Evolutionary conservation across 2,329 filamentous ascomycete species (phyloP).

Genomic region (Westerdykella sp.): DNA sequence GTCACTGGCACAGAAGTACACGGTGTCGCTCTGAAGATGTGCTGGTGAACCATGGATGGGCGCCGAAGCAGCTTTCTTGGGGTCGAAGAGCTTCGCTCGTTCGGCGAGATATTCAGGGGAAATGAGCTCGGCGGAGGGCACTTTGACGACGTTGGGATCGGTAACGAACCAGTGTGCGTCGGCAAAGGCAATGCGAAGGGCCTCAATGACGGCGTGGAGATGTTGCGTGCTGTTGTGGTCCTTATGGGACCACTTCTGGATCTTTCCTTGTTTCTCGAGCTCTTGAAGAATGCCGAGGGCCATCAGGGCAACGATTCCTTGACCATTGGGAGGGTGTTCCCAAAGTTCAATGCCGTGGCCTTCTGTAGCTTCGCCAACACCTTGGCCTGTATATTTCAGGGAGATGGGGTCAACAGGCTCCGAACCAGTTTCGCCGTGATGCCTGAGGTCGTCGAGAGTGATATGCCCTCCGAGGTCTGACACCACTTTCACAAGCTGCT

Average conservation of each 20-base stretch:
- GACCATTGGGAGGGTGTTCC: slow-evolving; percentile 96
- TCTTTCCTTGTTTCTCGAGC: slow-evolving; percentile 67
- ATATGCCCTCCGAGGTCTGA: slow-evolving; percentile 70
- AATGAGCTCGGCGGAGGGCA: slow-evolving; percentile 66
- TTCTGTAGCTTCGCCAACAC: slow-evolving; percentile 44
- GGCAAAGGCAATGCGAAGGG: slow-evolving; percentile 80
- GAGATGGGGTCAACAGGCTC: slow-evolving; percentile 83
- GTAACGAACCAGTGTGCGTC: slow-evolving; percentile 88
- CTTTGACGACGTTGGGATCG: slow-evolving; percentile 66
- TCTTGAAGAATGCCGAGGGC: slow-evolving; percentile 86
- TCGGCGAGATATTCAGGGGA: slow-evolving; percentile 67
- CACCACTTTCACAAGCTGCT: slow-evolving; percentile 73
- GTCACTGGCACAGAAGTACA: slow-evolving; percentile 87
- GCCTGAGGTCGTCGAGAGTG: slow-evolving; percentile 69
- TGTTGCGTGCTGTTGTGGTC: slow-evolving; percentile 74
- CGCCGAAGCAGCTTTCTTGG: slow-evolving; percentile 46
- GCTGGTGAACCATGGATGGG: slow-evolving; percentile 68
- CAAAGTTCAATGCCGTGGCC: slow-evolving; percentile 69
- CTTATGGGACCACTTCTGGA: slow-evolving; percentile 60
- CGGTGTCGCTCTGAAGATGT: slow-evolving; percentile 80
- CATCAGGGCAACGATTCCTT: slow-evolving; percentile 93
- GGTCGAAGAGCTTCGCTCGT: slow-evolving; percentile 57
- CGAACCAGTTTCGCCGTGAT: slow-evolving; percentile 66
- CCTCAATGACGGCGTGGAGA: slow-evolving; percentile 81
- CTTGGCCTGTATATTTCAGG: slow-evolving; percentile 66